These are phyloP conservation scores for cucumber (Cucumis sativus) DNA, from an alignment of 306 rosid genomes.

Conservation along the genomic window Cucumber_9930_V3 NC_026657.2:34134001-34134500, in stretches of 20 bases:
- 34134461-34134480: not conserved
- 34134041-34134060: not conserved
- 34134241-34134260: conserved; percentile 47
- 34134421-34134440: not conserved
- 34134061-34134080: not conserved
- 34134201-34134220: not conserved
- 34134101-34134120: not conserved
- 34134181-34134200: too few relatives aligned
- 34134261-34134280: conserved; percentile 61
- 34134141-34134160: conserved; percentile 1
- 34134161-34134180: conserved; percentile 9
- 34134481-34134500: not conserved
- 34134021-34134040: not conserved
- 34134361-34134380: not conserved
- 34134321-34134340: conserved; percentile 97
- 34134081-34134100: not conserved
- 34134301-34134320: conserved; percentile 95
- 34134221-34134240: conserved; percentile 1
- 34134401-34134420: not conserved
- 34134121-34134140: not conserved
- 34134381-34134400: not conserved
- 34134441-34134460: not conserved
- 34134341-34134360: conserved; percentile 40
- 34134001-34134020: not conserved
- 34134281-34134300: conserved; percentile 79